Conservation (phyloP, 768 basidiomycete genomes). For the Lactarius sanguifluus region DNA sequence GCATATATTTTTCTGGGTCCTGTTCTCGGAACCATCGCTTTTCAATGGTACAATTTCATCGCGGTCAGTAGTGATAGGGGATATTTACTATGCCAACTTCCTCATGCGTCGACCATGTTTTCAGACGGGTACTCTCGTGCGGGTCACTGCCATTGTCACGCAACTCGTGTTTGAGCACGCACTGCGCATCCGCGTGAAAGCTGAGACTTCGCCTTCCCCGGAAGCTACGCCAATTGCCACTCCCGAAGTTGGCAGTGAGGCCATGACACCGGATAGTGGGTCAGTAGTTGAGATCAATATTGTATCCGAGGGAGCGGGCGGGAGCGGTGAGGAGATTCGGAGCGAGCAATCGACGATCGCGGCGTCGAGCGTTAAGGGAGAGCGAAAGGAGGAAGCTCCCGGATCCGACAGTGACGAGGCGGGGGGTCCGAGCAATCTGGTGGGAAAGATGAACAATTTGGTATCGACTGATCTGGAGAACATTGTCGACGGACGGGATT, state of each 20-base stretch:
- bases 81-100: neutral
- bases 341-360: slow-evolving; percentile 24
- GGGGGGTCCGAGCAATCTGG: slow-evolving; percentile 46
- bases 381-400: slow-evolving; percentile 11
- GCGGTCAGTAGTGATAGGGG: slow-evolving; percentile 30
- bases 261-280: slow-evolving; percentile 31
- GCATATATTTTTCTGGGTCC: slow-evolving; percentile 56
- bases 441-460: slow-evolving; percentile 77
- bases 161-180: slow-evolving; percentile 58
- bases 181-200: slow-evolving; percentile 53
- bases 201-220: slow-evolving; percentile 36
- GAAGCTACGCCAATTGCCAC: slow-evolving; percentile 25
- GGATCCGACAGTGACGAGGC: slow-evolving; percentile 6
- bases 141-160: slow-evolving; percentile 47
- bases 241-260: slow-evolving; percentile 31
- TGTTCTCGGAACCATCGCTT: slow-evolving; percentile 41
- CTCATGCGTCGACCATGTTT: neutral
- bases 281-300: slow-evolving; percentile 28
- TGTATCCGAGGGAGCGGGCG: slow-evolving; percentile 9
- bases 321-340: slow-evolving; percentile 24
- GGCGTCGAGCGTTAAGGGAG: slow-evolving; percentile 27
- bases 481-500: slow-evolving; percentile 35
- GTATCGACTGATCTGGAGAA: slow-evolving; percentile 60
- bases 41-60: slow-evolving; percentile 54
- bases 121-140: slow-evolving; percentile 42